phyloP scores from a whole-genome alignment of 2,329 filamentous ascomycete species.

The Penicillium olsonii region DNA sequence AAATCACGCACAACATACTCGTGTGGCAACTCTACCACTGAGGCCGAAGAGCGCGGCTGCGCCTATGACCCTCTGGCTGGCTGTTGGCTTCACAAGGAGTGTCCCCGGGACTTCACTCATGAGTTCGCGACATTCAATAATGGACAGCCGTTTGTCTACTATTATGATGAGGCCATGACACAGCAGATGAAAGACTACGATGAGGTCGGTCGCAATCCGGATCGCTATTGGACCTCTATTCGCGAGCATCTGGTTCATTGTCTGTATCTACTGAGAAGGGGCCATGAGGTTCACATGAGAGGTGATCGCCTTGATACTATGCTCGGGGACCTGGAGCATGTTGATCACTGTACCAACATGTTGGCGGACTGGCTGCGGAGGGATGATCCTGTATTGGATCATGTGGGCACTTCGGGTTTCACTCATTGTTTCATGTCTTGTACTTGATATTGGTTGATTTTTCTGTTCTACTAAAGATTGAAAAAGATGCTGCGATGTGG shows the following conservation, averaged over 20 bases:
- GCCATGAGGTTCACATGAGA: slow-evolving; percentile 17
- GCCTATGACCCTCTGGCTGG: slow-evolving; percentile 17
- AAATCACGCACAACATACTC: slow-evolving; percentile 9
- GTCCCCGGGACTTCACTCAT: slow-evolving; percentile 13
- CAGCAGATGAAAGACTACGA: slow-evolving; percentile 14
- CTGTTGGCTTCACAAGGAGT: slow-evolving; percentile 19
- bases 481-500: neutral
- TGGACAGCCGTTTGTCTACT: slow-evolving; percentile 18
- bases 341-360: slow-evolving; percentile 20
- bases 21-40: slow-evolving; percentile 16
- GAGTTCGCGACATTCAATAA: slow-evolving; percentile 16
- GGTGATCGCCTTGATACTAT: slow-evolving; percentile 18
- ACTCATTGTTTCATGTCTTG: slow-evolving; percentile 18
- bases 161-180: slow-evolving; percentile 16
- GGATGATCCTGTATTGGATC: slow-evolving; percentile 8
- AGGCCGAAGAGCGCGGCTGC: slow-evolving; percentile 14
- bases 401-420: slow-evolving; percentile 13
- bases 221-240: slow-evolving; percentile 11
- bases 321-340: slow-evolving; percentile 16
- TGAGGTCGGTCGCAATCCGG: slow-evolving; percentile 11
- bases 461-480: neutral
- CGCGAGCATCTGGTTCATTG: slow-evolving; percentile 16
- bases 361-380: slow-evolving; percentile 15
- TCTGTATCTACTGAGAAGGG: slow-evolving; percentile 16
- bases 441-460: neutral